Base-by-base conservation (phyloP, 305 asterid genomes). In the Fraxinus baroniana region DNA sequence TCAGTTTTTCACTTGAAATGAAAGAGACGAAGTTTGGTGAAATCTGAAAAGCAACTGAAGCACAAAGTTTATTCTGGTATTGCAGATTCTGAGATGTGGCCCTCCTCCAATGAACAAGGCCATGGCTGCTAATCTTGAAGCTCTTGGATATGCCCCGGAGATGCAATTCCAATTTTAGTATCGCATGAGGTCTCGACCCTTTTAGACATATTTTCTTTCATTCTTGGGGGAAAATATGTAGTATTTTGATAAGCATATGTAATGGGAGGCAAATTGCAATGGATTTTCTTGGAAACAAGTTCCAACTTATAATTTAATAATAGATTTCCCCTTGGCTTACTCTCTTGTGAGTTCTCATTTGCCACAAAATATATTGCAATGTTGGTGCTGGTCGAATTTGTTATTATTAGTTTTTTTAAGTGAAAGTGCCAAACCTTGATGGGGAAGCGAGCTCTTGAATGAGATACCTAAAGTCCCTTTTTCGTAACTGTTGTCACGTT, bases 81-180 rank as follows among this genome's bases (percentile, higher is more conserved):
- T 81, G 88, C 94, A 90, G 97, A 75, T 92, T 72, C 76, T 93
- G 86, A 89, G 97, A 85, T 93, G 97, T 12, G 95, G 97, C 18
- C 97, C 97, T 28, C 97, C 97, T 66, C 97, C 97, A 3, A 93
- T 93, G 97, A 93, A 93, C 93, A 93, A 93, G 87, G 97, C 97
- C 78, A 94, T 94, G 97, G 97, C 97, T 78, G 94, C 92, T 75
- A 90, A 94, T 87, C 97, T 94, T 5, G 97, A 93, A 3, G 95
- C 92, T 39, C 90, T 94, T 17, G 95, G 89, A 44, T 94, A 93
- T 77, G 15, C 93, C 18, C 76, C 97, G 10, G 94, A 89, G 87
- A 94, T 94, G 98, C 97, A 88, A 78, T 94, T 93, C 90, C 97
- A 94, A 35, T 94, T 94, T 84, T 93, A 87, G 80, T 32, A 20